Evolutionary conservation across 176 grass and related monocot species (phyloP), one percentile per base, ranked within the genome.

Genomic region (Poa pratensis): DNA sequence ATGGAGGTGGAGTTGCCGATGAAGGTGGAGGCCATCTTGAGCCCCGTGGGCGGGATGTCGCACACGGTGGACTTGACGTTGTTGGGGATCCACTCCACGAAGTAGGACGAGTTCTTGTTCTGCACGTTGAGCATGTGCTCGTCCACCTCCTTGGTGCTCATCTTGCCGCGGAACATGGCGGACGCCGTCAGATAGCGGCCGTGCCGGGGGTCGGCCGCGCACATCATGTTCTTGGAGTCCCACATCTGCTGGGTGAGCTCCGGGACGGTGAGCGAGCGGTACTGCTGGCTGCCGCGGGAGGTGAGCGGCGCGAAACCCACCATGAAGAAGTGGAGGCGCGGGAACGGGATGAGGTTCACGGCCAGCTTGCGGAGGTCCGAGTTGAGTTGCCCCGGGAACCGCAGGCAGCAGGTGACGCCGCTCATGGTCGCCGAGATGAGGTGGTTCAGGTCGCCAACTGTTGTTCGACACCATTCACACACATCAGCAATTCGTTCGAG

Each of bases 161-260:
- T 96, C 85, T 93, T 93, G 28, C 94, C 94, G 1, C 94, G 86
- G 84, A 91, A 96, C 94, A 96, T 88, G 84, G 94, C 94, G 4
- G 91, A 93, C 0, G 94, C 94, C 0, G 94, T 96, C 4, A 96
- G 91, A 87, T 96, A 96, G 18, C 94, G 91, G 1, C 94, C 94
- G 59, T 97, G 94, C 14, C 94, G 89, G 0, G 91, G 94, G 82
- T 97, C 91, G 0, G 91, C 91, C 9, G 91, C 91, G 82, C 91
- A 93, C 91, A 93, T 93, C 91, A 93, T 93, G 91, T 93, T 93
- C 88, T 90, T 90, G 51, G 91, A 45, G 63, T 97, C 94, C 94
- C 94, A 97, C 94, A 97, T 97, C 80, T 97, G 94, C 88, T 97
- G 94, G 4, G 94, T 97, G 0, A 94, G 87, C 80, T 97, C 94